Evolutionary conservation across 306 rosid species (phyloP).

Genomic region (Luffa acutangula): DNA sequence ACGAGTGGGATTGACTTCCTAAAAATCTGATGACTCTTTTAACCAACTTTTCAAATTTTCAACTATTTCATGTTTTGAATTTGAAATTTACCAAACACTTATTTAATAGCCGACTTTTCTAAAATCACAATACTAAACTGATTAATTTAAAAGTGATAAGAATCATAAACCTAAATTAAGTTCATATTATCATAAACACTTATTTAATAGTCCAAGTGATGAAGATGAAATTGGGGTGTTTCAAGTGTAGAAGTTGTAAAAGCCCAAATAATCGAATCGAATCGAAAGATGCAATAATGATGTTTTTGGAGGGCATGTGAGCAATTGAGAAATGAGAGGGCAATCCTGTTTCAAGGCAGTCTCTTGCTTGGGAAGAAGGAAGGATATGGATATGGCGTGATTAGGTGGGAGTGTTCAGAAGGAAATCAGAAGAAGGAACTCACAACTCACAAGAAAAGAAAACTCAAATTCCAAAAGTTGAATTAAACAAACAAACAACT

Average conservation of each 20-base stretch:
- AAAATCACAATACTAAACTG: no score
- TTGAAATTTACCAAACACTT: no score
- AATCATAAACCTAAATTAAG: no score
- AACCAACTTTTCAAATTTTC: no score
- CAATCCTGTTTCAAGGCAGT: neutral
- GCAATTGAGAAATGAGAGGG: neutral
- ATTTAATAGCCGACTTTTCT: no score
- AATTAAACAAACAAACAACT: neutral
- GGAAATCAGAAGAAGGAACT: conserved; percentile 18
- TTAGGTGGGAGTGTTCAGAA: conserved; percentile 26
- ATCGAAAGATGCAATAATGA: neutral
- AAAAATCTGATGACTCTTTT: no score
- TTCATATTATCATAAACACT: no score
- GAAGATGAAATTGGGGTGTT: neutral
- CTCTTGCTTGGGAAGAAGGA: conserved; percentile 6
- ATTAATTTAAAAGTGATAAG: no score
- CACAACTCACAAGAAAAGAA: no score
- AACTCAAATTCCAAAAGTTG: conserved; percentile 9
- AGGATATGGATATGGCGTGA: conserved; percentile 31
- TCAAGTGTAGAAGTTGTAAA: neutral
- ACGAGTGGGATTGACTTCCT: no score
- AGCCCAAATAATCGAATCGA: neutral
- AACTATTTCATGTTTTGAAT: no score
- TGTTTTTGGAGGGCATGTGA: neutral
- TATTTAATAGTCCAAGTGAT: no score